Percentiles rank a stretch among this genome's conserved stretches.
These are phyloP conservation scores for Pseudogymnoascus sp. DNA, from an alignment of 2,329 filamentous ascomycete genomes.

Conservation along the genomic window DNA sequence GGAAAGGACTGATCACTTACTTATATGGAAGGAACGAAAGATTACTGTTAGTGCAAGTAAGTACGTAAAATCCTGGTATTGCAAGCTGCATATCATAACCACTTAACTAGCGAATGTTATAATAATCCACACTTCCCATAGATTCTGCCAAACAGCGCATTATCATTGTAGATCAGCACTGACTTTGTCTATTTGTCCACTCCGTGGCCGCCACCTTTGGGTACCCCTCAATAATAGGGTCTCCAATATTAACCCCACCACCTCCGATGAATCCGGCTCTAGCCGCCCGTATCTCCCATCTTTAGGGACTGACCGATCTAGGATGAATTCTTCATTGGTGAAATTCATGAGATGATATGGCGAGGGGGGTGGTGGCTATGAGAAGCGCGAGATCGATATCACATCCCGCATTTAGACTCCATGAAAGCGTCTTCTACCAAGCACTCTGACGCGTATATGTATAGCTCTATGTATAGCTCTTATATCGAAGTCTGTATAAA, in stretches of 20 bases:
- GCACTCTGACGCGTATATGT: background rate
- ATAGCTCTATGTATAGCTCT: constrained; percentile 9
- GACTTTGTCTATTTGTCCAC: background rate
- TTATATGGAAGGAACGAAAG: too few relatives aligned
- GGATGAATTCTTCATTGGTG: background rate
- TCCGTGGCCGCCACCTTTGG: background rate
- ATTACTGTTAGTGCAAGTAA: background rate
- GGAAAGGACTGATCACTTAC: too few relatives aligned
- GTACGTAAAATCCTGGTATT: background rate
- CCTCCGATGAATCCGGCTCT: background rate
- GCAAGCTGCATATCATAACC: background rate
- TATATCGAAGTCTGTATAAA: constrained; percentile 2
- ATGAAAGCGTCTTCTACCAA: background rate
- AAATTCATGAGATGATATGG: background rate
- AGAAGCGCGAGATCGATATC: background rate
- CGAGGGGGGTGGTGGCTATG: background rate
- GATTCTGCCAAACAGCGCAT: background rate
- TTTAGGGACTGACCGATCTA: background rate
- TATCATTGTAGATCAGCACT: background rate
- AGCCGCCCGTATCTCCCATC: background rate
- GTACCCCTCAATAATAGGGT: background rate
- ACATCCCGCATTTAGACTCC: background rate
- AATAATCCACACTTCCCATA: background rate
- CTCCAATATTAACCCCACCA: background rate
- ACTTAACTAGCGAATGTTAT: background rate